Evolutionary conservation across 208 protist species (phyloP).

Genomic region (Acanthamoeba royreba): DNA sequence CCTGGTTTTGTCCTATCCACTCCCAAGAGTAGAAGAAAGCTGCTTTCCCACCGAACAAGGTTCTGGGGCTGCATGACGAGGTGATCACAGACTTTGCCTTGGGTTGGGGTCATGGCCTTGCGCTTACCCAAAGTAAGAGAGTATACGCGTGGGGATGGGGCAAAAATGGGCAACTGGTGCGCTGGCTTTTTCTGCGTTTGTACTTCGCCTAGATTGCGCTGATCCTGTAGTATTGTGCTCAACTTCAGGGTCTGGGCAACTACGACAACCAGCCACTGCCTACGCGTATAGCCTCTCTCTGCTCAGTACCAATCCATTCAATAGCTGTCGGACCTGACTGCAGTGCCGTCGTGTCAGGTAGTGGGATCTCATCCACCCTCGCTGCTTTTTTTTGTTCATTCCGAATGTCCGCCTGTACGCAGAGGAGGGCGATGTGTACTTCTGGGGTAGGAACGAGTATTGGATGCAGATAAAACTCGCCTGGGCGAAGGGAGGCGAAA

Average conservation of each 20-base stretch:
- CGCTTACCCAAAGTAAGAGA: neutral
- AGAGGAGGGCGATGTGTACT: neutral
- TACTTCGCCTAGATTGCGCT: neutral
- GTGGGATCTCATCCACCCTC: neutral
- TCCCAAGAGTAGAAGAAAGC: neutral
- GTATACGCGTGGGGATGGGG: neutral
- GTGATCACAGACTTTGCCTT: neutral
- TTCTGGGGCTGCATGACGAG: neutral
- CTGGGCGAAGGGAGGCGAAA: neutral
- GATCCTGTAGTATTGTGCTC: neutral
- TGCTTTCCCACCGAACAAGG: neutral
- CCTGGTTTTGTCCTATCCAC: neutral
- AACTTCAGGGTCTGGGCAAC: neutral
- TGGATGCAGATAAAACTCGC: neutral
- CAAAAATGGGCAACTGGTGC: neutral
- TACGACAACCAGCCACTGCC: neutral
- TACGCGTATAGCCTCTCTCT: neutral
- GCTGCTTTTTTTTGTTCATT: neutral
- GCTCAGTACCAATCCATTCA: neutral
- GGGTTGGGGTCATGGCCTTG: conserved; percentile 8
- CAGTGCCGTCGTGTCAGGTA: neutral
- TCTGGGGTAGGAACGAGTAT: conserved; percentile 19
- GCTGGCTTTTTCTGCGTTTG: neutral
- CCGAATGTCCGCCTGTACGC: neutral
- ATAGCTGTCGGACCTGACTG: neutral